These are phyloP conservation scores for Chaetoceros muelleri DNA, from an alignment of 108 stramenopile genomes.

Conservation along the genomic window DNA sequence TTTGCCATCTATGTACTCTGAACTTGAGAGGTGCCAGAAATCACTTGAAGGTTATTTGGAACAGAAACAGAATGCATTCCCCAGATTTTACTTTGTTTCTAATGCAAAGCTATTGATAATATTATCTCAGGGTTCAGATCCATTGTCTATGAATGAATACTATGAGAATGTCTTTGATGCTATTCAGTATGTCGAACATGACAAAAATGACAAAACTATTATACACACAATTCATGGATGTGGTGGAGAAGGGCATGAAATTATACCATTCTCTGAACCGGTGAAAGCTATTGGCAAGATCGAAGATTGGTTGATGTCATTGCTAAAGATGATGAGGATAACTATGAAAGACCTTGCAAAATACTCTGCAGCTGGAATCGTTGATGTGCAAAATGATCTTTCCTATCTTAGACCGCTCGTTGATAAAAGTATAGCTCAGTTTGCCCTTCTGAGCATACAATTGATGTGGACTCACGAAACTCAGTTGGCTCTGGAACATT, in stretches of 20 bases:
- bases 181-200: constrained; percentile 79
- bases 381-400: constrained; percentile 46
- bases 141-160: constrained; percentile 85
- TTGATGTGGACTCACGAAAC: constrained; percentile 82
- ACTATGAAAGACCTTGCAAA: constrained; percentile 74
- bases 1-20: constrained; percentile 77
- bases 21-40: constrained; percentile 89
- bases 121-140: constrained; percentile 85
- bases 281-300: constrained; percentile 82
- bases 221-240: constrained; percentile 71
- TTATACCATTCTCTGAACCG: constrained; percentile 49
- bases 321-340: constrained; percentile 66
- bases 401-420: constrained; percentile 67
- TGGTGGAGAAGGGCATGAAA: constrained; percentile 63
- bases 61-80: constrained; percentile 87
- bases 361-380: constrained; percentile 48
- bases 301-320: constrained; percentile 82
- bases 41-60: constrained; percentile 87
- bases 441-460: constrained; percentile 83
- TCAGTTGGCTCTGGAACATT: constrained; percentile 71
- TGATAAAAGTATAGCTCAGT: constrained; percentile 72
- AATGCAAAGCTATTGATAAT: constrained; percentile 83
- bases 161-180: constrained; percentile 89
- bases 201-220: constrained; percentile 76
- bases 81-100: constrained; percentile 88